Conservation (phyloP, 148 eudicot species). For the Spergularia bocconei region DNA sequence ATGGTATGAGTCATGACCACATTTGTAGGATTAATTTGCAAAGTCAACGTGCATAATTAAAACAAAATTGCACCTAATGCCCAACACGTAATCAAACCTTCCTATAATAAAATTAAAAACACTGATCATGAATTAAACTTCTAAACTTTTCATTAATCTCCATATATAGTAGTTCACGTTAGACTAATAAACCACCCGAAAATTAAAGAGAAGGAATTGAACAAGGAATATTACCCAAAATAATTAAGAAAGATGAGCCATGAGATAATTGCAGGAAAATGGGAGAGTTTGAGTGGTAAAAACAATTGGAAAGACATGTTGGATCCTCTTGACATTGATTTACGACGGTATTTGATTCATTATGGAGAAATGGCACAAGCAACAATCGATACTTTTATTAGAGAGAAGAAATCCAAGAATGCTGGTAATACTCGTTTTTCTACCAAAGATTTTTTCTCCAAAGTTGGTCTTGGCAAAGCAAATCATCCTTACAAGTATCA, state of each 20-base stretch:
- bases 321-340: conserved; percentile 61
- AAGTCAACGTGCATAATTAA: no score
- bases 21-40: no score
- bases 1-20: no score
- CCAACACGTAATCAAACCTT: no score
- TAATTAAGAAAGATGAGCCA: neutral
- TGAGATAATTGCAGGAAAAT: conserved; percentile 4
- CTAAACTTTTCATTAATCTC: no score
- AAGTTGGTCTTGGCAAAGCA: conserved; percentile 31
- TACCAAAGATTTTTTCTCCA: conserved; percentile 24
- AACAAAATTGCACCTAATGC: no score
- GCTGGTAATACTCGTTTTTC: conserved; percentile 31
- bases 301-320: conserved; percentile 61
- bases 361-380: conserved; percentile 80
- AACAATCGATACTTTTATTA: conserved; percentile 57
- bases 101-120: no score
- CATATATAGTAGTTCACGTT: no score
- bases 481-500: conserved; percentile 46
- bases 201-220: conserved; percentile 14
- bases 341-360: conserved; percentile 58
- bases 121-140: no score
- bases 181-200: no score
- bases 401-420: conserved; percentile 42
- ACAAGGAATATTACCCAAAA: conserved; percentile 15
- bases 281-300: conserved; percentile 62